These are phyloP conservation scores for Priceomyces fermenticarens DNA, from an alignment of 805 yeast genomes.

Conservation along the genomic window DNA sequence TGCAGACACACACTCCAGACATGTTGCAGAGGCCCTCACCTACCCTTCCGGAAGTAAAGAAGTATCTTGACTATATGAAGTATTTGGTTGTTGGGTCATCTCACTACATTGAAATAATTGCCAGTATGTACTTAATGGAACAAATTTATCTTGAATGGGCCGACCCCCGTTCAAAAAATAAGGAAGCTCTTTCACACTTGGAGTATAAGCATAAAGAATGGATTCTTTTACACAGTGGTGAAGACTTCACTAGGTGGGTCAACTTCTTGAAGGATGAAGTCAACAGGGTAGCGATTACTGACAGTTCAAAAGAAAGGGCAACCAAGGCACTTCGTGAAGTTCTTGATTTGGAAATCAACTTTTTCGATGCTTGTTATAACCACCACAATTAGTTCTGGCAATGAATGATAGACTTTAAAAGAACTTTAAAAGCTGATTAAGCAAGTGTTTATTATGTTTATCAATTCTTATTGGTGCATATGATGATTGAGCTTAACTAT, in stretches of 20 bases:
- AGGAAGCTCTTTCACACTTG: conserved; percentile 21
- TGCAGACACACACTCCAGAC: conserved; percentile 17
- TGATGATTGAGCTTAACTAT: too few species aligned
- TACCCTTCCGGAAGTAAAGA: conserved; percentile 31
- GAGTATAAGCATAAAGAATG: conserved; percentile 49
- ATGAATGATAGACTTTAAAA: background rate
- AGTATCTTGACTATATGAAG: conserved; percentile 34
- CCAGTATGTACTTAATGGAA: conserved; percentile 47
- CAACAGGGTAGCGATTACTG: conserved; percentile 30
- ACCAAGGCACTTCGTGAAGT: conserved; percentile 29
- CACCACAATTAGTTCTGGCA: conserved; percentile 8
- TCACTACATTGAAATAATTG: conserved; percentile 41
- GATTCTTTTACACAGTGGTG: conserved; percentile 52
- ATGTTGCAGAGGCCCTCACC: conserved; percentile 14
- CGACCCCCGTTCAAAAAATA: conserved; percentile 21
- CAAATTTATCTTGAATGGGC: conserved; percentile 55
- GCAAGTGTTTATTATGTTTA: too few species aligned
- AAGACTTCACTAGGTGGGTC: conserved; percentile 47
- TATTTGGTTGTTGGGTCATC: conserved; percentile 22
- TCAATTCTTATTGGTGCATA: too few species aligned
- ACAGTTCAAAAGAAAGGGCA: conserved; percentile 11
- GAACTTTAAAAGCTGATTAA: too few species aligned
- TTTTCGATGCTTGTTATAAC: conserved; percentile 47
- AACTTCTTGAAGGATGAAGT: conserved; percentile 43
- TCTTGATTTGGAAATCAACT: conserved; percentile 39